Conservation (phyloP, 352 stramenopile species). For the Globisporangium paddicum region DNA sequence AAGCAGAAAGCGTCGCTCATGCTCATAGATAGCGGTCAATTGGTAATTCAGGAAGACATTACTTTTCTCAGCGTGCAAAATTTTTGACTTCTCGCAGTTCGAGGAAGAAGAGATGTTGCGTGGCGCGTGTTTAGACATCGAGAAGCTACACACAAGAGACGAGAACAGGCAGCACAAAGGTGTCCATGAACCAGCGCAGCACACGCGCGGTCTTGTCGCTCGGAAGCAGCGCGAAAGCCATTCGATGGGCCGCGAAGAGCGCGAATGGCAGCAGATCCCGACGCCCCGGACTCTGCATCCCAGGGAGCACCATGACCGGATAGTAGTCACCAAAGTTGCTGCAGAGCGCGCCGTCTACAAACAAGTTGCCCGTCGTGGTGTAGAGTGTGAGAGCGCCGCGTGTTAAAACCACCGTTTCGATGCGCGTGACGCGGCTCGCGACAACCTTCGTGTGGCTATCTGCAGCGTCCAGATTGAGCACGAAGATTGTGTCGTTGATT, state of each 20-base stretch:
- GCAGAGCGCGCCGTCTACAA: conserved; percentile 65
- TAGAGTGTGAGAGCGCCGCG: conserved; percentile 52
- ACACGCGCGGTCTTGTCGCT: conserved; percentile 31
- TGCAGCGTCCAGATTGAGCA: conserved; percentile 6
- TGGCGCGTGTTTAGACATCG: too few relatives aligned
- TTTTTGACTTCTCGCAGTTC: too few relatives aligned
- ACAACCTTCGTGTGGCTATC: not conserved
- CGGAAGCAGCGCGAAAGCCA: conserved; percentile 46
- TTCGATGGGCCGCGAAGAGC: conserved; percentile 49
- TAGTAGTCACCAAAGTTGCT: conserved; percentile 81
- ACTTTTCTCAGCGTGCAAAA: too few relatives aligned
- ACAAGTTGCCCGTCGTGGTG: conserved; percentile 57
- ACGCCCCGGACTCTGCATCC: not conserved
- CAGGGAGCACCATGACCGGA: conserved; percentile 21
- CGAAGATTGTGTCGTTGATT: conserved; percentile 44
- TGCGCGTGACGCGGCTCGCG: conserved; percentile 19
- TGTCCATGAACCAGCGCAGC: conserved; percentile 42
- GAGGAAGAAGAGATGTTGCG: too few relatives aligned
- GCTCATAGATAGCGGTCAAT: too few relatives aligned
- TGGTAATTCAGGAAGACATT: too few relatives aligned
- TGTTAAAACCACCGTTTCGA: conserved; percentile 18
- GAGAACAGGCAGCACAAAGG: conserved; percentile 40
- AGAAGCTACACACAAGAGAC: too few relatives aligned
- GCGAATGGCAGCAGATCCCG: conserved; percentile 37
- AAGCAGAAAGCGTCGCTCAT: too few relatives aligned